Evolutionary conservation across 129 eudicot species (phyloP).

Genomic region (Solidago caesia): DNA sequence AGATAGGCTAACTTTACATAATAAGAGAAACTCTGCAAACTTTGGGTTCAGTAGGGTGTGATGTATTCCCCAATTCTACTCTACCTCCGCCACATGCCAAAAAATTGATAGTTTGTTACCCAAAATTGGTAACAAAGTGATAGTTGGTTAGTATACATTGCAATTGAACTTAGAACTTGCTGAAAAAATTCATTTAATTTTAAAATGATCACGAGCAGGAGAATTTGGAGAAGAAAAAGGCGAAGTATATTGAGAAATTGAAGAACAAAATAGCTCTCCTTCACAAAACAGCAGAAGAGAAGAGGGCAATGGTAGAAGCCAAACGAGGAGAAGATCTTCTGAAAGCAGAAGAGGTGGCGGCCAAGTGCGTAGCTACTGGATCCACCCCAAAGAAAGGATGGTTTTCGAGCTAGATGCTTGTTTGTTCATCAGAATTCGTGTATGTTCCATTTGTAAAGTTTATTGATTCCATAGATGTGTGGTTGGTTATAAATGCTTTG

Average conservation of each 20-base stretch:
- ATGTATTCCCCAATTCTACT: too few species aligned
- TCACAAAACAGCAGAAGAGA: conserved; percentile 83
- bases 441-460: conserved; percentile 29
- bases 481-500: conserved; percentile 15
- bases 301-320: conserved; percentile 70
- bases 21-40: too few species aligned
- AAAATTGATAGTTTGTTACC: background rate
- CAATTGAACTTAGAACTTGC: background rate
- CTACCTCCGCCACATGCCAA: too few species aligned
- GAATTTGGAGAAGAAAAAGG: conserved; percentile 78
- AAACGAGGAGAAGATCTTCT: conserved; percentile 75
- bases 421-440: conserved; percentile 1
- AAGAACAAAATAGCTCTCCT: conserved; percentile 64
- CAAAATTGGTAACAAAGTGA: background rate
- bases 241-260: conserved; percentile 61
- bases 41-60: too few species aligned
- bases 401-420: conserved; percentile 40
- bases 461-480: conserved; percentile 24
- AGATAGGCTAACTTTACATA: too few species aligned
- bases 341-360: conserved; percentile 79
- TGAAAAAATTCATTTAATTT: conserved; percentile 6
- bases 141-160: background rate
- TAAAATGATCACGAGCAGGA: conserved; percentile 45
- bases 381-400: conserved; percentile 69
- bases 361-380: conserved; percentile 74